Conservation (phyloP, 2,329 filamentous ascomycete genomes). For the Chrysoporthe deuterocubensis region DNA sequence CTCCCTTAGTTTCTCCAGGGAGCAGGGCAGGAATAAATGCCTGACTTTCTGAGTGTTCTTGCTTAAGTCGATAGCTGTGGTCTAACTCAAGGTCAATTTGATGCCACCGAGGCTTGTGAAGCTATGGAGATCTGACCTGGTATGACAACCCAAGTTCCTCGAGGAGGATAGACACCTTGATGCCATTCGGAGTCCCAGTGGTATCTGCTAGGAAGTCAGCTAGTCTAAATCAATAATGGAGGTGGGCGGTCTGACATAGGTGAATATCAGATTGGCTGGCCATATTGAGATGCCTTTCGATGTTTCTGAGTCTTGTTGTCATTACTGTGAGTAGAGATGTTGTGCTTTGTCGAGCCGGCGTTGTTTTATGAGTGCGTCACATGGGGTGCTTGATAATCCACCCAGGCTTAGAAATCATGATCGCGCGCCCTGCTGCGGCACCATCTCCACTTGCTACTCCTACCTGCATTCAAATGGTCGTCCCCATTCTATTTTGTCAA, state of each 20-base stretch:
- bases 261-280: slow-evolving; percentile 66
- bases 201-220: slow-evolving; percentile 56
- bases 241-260: slow-evolving; percentile 51
- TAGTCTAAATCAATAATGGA: not conserved
- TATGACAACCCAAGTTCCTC: slow-evolving; percentile 87
- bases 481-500: not conserved
- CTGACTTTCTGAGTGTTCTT: slow-evolving; percentile 64
- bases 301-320: slow-evolving; percentile 26
- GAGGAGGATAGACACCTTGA: slow-evolving; percentile 85
- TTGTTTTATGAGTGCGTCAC: not conserved
- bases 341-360: too few relatives aligned
- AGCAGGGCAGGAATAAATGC: not conserved
- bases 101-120: too few relatives aligned
- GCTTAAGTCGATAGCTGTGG: slow-evolving; percentile 53
- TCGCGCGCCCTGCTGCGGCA: not conserved
- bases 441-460: not conserved
- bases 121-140: slow-evolving; percentile 51
- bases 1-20: not conserved
- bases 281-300: slow-evolving; percentile 43
- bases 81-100: slow-evolving; percentile 19
- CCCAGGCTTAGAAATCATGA: slow-evolving; percentile 28
- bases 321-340: not conserved
- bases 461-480: not conserved
- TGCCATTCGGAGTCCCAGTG: slow-evolving; percentile 81
- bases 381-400: slow-evolving; percentile 1